Evolutionary conservation across 768 basidiomycete genomes (phyloP).

Genomic region (Russula sp.): DNA sequence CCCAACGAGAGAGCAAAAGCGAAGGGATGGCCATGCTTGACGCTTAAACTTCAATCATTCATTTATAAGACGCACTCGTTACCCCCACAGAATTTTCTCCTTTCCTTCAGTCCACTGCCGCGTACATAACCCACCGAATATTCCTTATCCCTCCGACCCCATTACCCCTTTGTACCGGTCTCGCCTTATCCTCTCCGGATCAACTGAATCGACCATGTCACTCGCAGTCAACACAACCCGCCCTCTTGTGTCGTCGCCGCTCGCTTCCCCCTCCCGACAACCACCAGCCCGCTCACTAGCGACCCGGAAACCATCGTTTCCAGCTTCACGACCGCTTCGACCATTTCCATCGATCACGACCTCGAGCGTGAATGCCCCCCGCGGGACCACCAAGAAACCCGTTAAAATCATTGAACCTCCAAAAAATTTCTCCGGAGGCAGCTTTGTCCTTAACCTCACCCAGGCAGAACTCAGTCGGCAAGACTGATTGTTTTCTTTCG

Average conservation of each 20-base stretch:
- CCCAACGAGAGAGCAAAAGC: neutral
- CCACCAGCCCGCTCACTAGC: constrained; percentile 32
- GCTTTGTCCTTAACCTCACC: constrained; percentile 72
- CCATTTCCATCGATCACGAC: constrained; percentile 66
- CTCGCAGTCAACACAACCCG: constrained; percentile 46
- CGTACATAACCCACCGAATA: neutral
- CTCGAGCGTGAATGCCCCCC: constrained; percentile 5
- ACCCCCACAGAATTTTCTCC: neutral
- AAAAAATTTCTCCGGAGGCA: constrained; percentile 55
- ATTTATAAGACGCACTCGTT: constrained; percentile 13
- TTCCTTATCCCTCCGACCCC: neutral
- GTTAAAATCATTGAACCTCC: constrained; percentile 79
- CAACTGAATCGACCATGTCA: constrained; percentile 30
- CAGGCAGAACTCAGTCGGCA: constrained; percentile 78
- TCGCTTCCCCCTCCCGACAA: constrained; percentile 15
- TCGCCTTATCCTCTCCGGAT: constrained; percentile 37
- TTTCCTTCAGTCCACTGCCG: neutral
- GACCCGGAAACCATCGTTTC: constrained; percentile 41
- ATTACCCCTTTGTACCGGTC: neutral
- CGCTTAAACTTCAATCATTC: neutral
- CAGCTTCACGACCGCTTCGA: constrained; percentile 66
- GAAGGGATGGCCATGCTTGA: neutral
- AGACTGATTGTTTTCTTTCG: constrained; percentile 33
- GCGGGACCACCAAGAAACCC: constrained; percentile 36
- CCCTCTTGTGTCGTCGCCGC: constrained; percentile 23